Evolutionary conservation across 2,329 filamentous ascomycete species (phyloP).

Genomic region (Fusarium tuaranense): DNA sequence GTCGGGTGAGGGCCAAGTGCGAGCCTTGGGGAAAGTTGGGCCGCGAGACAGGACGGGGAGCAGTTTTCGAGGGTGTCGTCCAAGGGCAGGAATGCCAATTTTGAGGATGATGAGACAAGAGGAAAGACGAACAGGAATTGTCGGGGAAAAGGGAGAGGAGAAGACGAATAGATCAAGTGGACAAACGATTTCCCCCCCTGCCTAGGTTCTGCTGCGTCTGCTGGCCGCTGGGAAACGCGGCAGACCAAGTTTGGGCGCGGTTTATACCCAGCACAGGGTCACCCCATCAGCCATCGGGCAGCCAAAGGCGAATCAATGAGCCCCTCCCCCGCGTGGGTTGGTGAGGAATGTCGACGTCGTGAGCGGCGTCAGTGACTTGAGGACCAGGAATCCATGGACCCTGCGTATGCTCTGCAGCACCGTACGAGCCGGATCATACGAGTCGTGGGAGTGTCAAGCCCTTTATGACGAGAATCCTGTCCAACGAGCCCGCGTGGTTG

Average conservation of each 20-base stretch:
- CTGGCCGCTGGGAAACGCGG: conserved; percentile 37
- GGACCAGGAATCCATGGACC: conserved; percentile 22
- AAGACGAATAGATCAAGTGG: conserved; percentile 14
- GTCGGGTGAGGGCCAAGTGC: conserved; percentile 41
- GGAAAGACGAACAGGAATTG: background rate
- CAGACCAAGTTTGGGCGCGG: conserved; percentile 42
- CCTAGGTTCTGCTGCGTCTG: conserved; percentile 26
- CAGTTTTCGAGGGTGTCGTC: conserved; percentile 11
- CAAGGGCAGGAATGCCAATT: conserved; percentile 1
- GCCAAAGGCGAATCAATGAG: conserved; percentile 38
- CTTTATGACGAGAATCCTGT: conserved; percentile 24
- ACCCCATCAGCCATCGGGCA: conserved; percentile 41
- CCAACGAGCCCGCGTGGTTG: conserved; percentile 20
- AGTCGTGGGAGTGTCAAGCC: conserved; percentile 9
- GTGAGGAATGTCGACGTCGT: conserved; percentile 34
- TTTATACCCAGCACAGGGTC: conserved; percentile 35
- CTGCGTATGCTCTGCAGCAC: conserved; percentile 29
- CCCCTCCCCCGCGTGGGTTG: conserved; percentile 45
- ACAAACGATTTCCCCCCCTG: conserved; percentile 12
- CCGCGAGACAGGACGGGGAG: conserved; percentile 34
- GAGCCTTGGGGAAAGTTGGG: conserved; percentile 44
- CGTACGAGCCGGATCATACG: conserved; percentile 39
- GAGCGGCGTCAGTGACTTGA: conserved; percentile 30
- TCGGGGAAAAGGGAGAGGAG: conserved; percentile 21
- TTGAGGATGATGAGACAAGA: conserved; percentile 5